A percentile compares a stretch with the other conserved stretches of the same genome.
These are phyloP conservation scores for Neurospora sp. DNA, from an alignment of 495 filamentous ascomycete species.

Conservation along the genomic window DNA sequence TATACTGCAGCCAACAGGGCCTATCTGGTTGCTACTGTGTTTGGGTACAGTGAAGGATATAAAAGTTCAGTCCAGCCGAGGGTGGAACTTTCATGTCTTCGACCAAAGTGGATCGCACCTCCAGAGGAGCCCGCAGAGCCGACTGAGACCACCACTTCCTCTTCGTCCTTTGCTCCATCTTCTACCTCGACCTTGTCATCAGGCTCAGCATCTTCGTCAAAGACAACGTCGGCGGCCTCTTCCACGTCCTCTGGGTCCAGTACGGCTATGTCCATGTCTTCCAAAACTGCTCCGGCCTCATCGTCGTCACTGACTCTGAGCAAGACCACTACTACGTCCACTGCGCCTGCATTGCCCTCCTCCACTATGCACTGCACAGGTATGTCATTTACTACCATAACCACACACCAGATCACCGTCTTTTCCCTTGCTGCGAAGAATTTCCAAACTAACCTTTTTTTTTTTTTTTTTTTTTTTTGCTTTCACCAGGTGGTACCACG, in stretches of 20 bases:
- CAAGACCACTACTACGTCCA: not conserved
- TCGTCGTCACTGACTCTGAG: not conserved
- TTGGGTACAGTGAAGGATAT: not conserved
- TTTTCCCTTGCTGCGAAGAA: too few species aligned
- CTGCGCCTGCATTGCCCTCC: not conserved
- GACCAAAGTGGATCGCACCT: not conserved
- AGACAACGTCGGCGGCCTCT: accelerated
- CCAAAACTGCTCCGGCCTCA: not conserved
- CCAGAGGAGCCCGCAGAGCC: too few species aligned
- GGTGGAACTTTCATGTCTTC: not conserved
- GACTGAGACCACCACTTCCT: too few species aligned
- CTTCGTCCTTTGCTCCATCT: too few species aligned
- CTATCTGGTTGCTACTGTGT: not conserved
- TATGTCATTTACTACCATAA: not conserved
- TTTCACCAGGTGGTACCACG: not conserved
- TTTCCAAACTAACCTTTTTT: not conserved
- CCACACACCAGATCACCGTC: too few species aligned
- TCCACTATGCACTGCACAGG: not conserved
- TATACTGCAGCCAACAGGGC: not conserved
- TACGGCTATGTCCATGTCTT: not conserved
- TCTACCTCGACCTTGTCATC: too few species aligned
- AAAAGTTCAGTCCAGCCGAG: not conserved
- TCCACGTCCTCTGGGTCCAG: not conserved
- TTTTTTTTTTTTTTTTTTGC: too few species aligned
- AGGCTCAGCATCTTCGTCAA: too few species aligned